These are phyloP conservation scores for Lentinula detonsa DNA, from an alignment of 768 basidiomycete species.

Conservation along the genomic window DNA sequence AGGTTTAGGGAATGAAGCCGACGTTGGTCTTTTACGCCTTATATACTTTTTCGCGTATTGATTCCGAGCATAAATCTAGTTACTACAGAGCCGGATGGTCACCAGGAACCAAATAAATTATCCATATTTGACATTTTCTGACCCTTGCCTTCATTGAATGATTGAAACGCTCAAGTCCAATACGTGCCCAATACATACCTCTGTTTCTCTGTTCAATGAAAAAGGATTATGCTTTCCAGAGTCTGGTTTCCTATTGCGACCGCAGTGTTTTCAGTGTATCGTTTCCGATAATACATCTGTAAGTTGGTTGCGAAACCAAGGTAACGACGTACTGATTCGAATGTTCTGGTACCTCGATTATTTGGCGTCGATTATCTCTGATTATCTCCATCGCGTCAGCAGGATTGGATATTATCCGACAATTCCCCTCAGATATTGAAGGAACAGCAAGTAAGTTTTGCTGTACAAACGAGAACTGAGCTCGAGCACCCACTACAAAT, in stretches of 20 bases:
- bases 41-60: neutral
- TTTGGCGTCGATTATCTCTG: neutral
- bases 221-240: no score
- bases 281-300: no score
- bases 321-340: neutral
- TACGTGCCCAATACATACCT: no score
- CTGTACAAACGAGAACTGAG: no score
- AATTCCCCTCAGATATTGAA: neutral
- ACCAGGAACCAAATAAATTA: neutral
- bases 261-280: no score
- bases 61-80: constrained; percentile 3
- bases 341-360: neutral
- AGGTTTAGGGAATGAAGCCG: neutral
- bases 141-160: neutral
- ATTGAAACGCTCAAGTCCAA: no score
- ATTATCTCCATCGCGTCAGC: no score
- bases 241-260: no score
- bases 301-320: neutral
- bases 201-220: no score
- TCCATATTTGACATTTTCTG: neutral
- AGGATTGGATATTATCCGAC: constrained; percentile 1
- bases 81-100: neutral
- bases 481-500: no score
- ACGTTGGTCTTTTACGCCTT: neutral
- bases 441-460: no score